A percentile compares a stretch with the other conserved stretches of the same genome.
Conservation (phyloP, 108 stramenopile species). For the Schizochytrium sp. region DNA sequence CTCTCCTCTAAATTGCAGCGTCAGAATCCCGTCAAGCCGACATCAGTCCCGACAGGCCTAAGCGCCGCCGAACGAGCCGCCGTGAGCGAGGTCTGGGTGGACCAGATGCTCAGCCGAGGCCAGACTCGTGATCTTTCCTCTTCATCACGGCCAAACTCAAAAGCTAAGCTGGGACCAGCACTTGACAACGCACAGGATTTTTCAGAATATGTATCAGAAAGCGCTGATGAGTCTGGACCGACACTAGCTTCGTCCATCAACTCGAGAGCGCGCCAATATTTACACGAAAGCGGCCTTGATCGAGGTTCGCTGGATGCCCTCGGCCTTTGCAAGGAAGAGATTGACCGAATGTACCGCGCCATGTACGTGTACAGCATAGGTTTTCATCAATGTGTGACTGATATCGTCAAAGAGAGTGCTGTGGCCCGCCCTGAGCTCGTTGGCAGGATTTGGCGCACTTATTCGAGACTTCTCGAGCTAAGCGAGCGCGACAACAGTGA, state of each 20-base stretch:
- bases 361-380: slow-evolving; percentile 11
- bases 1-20: no score
- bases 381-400: background rate
- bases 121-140: background rate
- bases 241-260: background rate
- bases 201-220: no score
- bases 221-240: no score
- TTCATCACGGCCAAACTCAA: background rate
- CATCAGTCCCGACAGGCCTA: background rate
- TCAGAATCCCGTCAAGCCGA: background rate
- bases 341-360: background rate
- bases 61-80: background rate
- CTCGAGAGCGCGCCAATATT: background rate
- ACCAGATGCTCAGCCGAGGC: background rate
- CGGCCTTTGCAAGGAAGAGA: background rate
- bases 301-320: background rate
- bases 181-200: no score
- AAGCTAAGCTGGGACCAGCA: no score
- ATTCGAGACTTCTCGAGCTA: background rate
- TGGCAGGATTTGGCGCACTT: background rate
- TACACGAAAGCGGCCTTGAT: background rate
- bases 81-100: background rate
- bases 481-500: background rate
- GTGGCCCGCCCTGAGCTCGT: background rate
- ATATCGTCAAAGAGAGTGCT: background rate